Evolutionary conservation across 2,329 filamentous ascomycete genomes (phyloP), one percentile per base, ranked within the genome.

Genomic region (Exophiala sp.): DNA sequence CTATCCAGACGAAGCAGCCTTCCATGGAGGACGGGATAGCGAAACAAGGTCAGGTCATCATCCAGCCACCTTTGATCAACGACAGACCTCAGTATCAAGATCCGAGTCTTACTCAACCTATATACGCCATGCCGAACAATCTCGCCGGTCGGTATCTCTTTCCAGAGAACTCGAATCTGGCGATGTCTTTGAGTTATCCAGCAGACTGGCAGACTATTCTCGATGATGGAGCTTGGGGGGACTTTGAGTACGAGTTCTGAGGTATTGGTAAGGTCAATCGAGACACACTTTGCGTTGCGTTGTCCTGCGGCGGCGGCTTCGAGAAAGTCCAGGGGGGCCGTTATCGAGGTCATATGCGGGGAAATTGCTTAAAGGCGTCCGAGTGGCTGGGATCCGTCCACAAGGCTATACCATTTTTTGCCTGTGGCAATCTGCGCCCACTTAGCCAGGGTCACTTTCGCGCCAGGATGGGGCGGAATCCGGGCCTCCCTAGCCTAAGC

Each of bases 191-290:
- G 20, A 54, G 47, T 12, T 52, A 54, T 47, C 48, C 52, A 18
- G 46, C 50, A 16, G 55, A 58, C 41, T 58, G 55, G 55, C 47
- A 38, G 11, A 55, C 33, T 5, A 58, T 58, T 9, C 52, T 55
- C 24, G 55, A 58, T 36, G 55, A 58, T 36, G 43, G 43, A 18
- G 45, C 55, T 32, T 58, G 55, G 55, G 55, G 38, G 18, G 55
- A 58, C n/a, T 52, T 58, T 35, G 55, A 58, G 16, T 58, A 58
- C 38, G 55, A 58, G 16, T 52, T 58, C 34, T 55, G 40, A 47
- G n/a, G 9, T 20, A 12, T 36, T n/a, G 18, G 14, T 32, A 5
- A 39, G 42, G 8, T 3, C 14, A 20, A 18, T 29, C 7, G 1
- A 29, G 24, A 29, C 7, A 29, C 7, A 29, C 7, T 1, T 29